phyloP scores from a whole-genome alignment of 2,329 filamentous ascomycete genomes.

The Elsinoe perseae region DNA sequence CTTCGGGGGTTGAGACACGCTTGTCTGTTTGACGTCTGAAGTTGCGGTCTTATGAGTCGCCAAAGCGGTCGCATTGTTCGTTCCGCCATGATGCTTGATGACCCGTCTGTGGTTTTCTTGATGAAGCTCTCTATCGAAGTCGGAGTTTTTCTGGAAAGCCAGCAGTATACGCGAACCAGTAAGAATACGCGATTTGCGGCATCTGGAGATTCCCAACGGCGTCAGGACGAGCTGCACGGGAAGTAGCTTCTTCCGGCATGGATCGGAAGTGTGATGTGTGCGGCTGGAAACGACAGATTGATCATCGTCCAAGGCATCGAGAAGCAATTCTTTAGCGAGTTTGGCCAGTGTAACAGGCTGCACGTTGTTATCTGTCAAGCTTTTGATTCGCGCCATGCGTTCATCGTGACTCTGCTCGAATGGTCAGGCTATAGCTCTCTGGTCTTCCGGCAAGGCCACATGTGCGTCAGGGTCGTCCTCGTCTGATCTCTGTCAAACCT shows the following conservation, averaged over 20 bases:
- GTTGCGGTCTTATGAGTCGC: background rate
- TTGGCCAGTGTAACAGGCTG: slow-evolving; percentile 12
- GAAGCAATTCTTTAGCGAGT: background rate
- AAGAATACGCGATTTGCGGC: background rate
- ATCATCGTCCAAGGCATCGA: slow-evolving; percentile 8
- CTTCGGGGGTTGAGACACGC: slow-evolving; percentile 17
- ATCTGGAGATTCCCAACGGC: background rate
- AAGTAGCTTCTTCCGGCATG: background rate
- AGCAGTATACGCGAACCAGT: background rate
- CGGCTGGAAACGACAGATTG: slow-evolving; percentile 5
- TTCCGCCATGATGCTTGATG: background rate
- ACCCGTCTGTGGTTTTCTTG: background rate
- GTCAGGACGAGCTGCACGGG: background rate
- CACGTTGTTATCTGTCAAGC: background rate
- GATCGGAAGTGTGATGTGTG: background rate
- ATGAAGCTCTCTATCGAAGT: background rate
- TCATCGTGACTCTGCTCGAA: slow-evolving; percentile 2
- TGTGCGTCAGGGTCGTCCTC: background rate
- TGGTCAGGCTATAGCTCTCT: slow-evolving; percentile 1
- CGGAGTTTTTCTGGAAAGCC: background rate
- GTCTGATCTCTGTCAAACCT: background rate
- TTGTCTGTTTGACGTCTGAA: background rate
- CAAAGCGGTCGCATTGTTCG: slow-evolving; percentile 6
- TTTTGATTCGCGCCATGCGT: background rate
- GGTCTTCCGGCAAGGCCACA: background rate